These are phyloP conservation scores for Rhizopogon salebrosus DNA, from an alignment of 768 basidiomycete species.

Conservation along the genomic window DNA sequence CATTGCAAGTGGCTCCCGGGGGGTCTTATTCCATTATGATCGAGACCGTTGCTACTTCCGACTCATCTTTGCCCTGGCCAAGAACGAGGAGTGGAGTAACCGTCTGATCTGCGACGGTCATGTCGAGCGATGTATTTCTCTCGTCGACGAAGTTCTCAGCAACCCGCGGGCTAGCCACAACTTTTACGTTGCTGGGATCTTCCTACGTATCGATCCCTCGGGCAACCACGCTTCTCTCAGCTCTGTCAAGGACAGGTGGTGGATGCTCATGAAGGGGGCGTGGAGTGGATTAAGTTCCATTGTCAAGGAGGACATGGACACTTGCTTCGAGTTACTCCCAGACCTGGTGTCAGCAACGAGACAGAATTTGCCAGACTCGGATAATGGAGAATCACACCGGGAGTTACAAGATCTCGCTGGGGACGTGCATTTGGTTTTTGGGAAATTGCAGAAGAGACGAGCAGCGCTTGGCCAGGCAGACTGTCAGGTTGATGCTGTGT, in stretches of 20 bases:
- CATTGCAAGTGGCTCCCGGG: neutral
- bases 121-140: neutral
- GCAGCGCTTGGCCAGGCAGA: no score
- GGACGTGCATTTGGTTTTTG: no score
- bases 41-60: neutral
- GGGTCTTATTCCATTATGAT: neutral
- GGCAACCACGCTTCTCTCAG: neutral
- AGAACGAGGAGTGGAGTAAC: neutral
- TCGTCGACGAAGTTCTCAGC: neutral
- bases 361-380: neutral
- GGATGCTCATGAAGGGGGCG: neutral
- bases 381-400: neutral
- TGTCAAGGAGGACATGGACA: no score
- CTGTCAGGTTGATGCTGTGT: no score
- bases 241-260: neutral
- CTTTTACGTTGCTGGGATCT: neutral
- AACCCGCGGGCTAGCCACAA: neutral
- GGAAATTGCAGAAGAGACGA: neutral
- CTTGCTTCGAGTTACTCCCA: neutral
- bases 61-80: neutral
- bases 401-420: neutral
- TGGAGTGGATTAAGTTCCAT: no score
- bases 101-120: neutral
- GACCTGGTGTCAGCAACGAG: neutral
- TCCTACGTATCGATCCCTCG: neutral